A percentile compares a stretch with the other conserved stretches of the same genome.
These are phyloP conservation scores for Volvox reticuliferus DNA, from an alignment of 139 green algal species.

Conservation along the genomic window DNA sequence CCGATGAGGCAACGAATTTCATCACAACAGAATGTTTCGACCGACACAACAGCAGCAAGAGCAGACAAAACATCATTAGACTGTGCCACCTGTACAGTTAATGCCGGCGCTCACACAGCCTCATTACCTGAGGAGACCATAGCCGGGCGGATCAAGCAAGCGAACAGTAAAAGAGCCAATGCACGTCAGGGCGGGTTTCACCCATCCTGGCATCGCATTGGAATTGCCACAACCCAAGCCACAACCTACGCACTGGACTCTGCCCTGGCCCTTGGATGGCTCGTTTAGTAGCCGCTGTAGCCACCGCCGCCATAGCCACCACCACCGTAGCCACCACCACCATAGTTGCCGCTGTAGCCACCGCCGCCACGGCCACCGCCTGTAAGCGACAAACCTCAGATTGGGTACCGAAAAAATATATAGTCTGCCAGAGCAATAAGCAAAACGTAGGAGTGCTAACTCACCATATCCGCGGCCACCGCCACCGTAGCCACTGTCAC, in stretches of 20 bases:
- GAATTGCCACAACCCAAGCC: neutral
- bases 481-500: slow-evolving; percentile 21
- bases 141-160: slow-evolving; percentile 15
- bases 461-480: slow-evolving; percentile 9
- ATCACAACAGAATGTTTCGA: slow-evolving; percentile 3
- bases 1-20: neutral
- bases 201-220: neutral
- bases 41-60: neutral
- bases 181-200: neutral
- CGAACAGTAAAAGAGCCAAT: slow-evolving; percentile 3
- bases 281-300: slow-evolving; percentile 5
- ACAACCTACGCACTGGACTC: slow-evolving; percentile 17
- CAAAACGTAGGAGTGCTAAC: neutral
- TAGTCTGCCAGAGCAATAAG: too few relatives aligned
- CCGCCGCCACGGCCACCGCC: slow-evolving; percentile 10
- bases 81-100: slow-evolving; percentile 11
- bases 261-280: neutral
- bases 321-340: slow-evolving; percentile 33
- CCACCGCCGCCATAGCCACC: slow-evolving; percentile 1
- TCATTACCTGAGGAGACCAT: neutral
- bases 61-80: slow-evolving; percentile 14
- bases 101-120: neutral
- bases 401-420: neutral
- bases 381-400: too few relatives aligned
- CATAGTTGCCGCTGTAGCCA: slow-evolving; percentile 7